Percentiles rank a stretch among this genome's conserved stretches.
Conservation (phyloP, 139 green algal species). For the Auxenochlorella pyrenoidosa region DNA sequence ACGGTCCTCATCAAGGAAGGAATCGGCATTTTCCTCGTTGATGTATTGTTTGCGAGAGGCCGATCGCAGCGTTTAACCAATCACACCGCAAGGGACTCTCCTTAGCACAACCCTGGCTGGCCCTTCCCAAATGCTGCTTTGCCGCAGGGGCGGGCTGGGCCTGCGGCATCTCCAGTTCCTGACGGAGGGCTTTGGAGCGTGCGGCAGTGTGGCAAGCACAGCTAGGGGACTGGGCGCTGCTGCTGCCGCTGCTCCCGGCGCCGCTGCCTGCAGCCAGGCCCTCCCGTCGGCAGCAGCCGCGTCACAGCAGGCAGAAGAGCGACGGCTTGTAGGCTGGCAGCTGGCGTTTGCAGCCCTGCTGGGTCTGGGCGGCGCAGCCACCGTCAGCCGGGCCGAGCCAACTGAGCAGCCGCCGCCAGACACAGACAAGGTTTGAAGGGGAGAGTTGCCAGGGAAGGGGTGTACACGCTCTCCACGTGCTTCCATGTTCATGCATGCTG, state of each 20-base stretch:
- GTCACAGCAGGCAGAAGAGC: background rate
- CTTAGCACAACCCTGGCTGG: background rate
- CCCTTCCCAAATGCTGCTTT: background rate
- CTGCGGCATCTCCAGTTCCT: background rate
- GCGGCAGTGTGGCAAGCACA: background rate
- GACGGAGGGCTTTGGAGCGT: background rate
- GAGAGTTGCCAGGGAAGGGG: no score
- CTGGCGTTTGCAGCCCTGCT: constrained; percentile 9
- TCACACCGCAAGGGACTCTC: background rate
- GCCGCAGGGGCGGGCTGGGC: background rate
- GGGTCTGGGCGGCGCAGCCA: background rate
- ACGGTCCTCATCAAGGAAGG: no score
- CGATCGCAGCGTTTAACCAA: background rate
- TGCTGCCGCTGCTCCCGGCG: background rate
- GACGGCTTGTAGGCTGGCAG: background rate
- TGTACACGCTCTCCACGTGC: no score
- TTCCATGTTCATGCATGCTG: no score
- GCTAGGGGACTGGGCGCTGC: background rate
- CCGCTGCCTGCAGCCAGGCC: background rate
- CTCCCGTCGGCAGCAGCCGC: background rate
- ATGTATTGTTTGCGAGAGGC: no score
- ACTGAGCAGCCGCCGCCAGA: background rate
- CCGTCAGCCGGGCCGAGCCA: background rate
- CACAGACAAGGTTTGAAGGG: background rate
- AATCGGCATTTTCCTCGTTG: no score